Evolutionary conservation across 2,329 filamentous ascomycete species (phyloP).

Genomic region (Xylaria sp.): DNA sequence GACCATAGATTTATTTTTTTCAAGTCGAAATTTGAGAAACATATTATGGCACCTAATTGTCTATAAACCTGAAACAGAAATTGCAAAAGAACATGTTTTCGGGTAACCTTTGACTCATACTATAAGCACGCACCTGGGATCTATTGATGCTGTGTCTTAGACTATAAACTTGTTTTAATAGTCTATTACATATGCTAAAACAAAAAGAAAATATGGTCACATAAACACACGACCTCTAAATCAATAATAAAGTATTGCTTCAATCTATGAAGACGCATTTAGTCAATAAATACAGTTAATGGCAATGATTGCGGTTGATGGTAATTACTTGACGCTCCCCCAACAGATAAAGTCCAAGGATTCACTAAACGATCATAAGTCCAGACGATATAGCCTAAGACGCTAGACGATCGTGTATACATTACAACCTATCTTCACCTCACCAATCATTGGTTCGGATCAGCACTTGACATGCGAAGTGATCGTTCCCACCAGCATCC

Average conservation of each 20-base stretch:
- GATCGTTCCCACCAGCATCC: slow-evolving; percentile 25
- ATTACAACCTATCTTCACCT: neutral
- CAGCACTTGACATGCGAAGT: slow-evolving; percentile 28
- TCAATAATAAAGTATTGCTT: neutral
- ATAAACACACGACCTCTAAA: neutral
- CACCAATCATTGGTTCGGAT: slow-evolving; percentile 26
- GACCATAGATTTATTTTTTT: neutral
- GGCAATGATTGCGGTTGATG: no score
- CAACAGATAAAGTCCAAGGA: no score
- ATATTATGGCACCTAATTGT: neutral
- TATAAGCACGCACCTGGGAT: neutral
- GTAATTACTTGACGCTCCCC: no score
- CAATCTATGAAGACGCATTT: no score
- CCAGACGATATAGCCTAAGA: neutral
- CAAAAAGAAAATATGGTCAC: neutral
- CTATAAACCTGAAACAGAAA: neutral
- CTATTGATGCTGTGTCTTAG: neutral
- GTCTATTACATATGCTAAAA: neutral
- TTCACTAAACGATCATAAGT: no score
- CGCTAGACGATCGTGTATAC: neutral
- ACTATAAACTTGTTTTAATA: neutral
- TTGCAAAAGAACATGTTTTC: neutral
- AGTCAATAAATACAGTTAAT: no score
- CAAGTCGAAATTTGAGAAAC: neutral
- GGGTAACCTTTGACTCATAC: neutral